Evolutionary conservation across 1,139 yeast species (phyloP).

Genomic region (Debaryomyces singareniensis): DNA sequence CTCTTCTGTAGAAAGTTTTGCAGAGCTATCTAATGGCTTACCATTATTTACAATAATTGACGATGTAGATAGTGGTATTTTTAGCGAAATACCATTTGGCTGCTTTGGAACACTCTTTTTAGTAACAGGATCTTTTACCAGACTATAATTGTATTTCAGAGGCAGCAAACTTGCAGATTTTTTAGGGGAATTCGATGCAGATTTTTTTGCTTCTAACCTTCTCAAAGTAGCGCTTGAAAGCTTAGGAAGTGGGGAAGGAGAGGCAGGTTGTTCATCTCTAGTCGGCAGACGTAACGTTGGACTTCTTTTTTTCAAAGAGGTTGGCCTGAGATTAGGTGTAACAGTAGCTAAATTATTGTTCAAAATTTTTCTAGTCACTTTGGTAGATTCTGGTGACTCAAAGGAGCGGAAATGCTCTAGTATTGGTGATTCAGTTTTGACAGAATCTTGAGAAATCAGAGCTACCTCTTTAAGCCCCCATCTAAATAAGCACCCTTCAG

Average conservation of each 20-base stretch:
- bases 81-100: too few relatives aligned
- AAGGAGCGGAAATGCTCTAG: not conserved
- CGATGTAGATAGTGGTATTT: not conserved
- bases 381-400: not conserved
- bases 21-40: too few relatives aligned
- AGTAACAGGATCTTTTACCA: too few relatives aligned
- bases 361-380: not conserved
- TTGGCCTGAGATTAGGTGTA: not conserved
- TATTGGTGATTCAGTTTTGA: slow-evolving; percentile 1
- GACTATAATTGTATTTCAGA: too few relatives aligned
- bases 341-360: not conserved
- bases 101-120: too few relatives aligned
- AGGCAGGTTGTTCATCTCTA: slow-evolving; percentile 2
- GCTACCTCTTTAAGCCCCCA: slow-evolving; percentile 26
- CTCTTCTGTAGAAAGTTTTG: too few relatives aligned
- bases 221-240: slow-evolving; percentile 26
- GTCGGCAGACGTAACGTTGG: not conserved
- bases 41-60: slow-evolving; percentile 1
- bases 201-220: slow-evolving; percentile 21
- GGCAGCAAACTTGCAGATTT: too few relatives aligned
- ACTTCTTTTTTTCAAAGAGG: not conserved
- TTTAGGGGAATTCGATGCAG: too few relatives aligned
- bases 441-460: slow-evolving; percentile 2
- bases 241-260: slow-evolving; percentile 15
- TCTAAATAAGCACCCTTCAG: slow-evolving; percentile 47